Percentiles rank a stretch among this genome's conserved stretches.
Evolutionary conservation across 2,329 filamentous ascomycete species (phyloP).

Genomic region (Decorospora gaudefroyi): DNA sequence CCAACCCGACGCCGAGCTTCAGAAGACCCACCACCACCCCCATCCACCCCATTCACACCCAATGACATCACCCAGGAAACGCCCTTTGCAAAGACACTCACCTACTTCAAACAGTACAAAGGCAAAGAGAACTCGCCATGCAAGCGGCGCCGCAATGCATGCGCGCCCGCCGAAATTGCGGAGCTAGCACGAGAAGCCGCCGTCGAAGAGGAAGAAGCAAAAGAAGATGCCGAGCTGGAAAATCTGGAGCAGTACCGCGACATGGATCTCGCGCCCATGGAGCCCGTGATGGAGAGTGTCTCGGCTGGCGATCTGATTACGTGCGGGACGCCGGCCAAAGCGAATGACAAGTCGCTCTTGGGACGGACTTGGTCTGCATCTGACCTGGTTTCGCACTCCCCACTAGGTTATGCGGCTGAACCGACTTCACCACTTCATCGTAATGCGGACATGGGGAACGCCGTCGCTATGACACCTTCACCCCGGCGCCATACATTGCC

Average conservation of each 20-base stretch:
- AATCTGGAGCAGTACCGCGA: slow-evolving; percentile 22
- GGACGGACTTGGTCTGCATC: background rate
- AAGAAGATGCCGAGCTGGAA: slow-evolving; percentile 1
- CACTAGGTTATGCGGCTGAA: background rate
- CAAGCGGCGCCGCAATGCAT: slow-evolving; percentile 28
- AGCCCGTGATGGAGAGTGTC: slow-evolving; percentile 20
- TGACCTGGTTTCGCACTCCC: background rate
- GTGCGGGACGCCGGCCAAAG: slow-evolving; percentile 7
- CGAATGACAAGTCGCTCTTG: background rate
- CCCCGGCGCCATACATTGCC: background rate
- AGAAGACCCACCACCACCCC: background rate
- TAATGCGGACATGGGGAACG: too few species aligned
- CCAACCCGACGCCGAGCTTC: background rate
- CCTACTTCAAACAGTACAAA: slow-evolving; percentile 26
- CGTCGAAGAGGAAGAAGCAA: slow-evolving; percentile 15
- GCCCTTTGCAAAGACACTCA: slow-evolving; percentile 23
- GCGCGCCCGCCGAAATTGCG: slow-evolving; percentile 26
- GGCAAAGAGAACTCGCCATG: slow-evolving; percentile 17
- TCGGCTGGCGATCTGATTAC: slow-evolving; percentile 25
- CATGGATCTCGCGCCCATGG: slow-evolving; percentile 30
- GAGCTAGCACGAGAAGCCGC: slow-evolving; percentile 19
- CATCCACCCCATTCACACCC: background rate
- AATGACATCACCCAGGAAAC: slow-evolving; percentile 13
- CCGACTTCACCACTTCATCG: too few species aligned
- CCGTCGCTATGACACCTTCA: too few species aligned